Percentiles rank a stretch among this genome's conserved stretches.
phyloP scores from a whole-genome alignment of 805 yeast genomes.

The Debaryomyces maramus region DNA sequence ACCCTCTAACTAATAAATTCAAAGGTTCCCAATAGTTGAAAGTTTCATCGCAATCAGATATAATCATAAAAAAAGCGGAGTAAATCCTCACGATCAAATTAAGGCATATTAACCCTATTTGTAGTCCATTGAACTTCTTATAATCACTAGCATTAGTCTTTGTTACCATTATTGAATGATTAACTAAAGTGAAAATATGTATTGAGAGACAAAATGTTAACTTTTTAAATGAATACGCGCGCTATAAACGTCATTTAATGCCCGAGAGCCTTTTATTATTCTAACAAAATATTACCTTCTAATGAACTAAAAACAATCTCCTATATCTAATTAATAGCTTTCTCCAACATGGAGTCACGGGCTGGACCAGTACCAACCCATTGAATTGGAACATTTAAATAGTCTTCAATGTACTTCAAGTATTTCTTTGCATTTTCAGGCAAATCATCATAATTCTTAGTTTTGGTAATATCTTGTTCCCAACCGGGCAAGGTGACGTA shows the following conservation, averaged over 20 bases:
- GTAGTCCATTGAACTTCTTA: background rate
- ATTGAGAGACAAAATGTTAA: no score
- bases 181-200: no score
- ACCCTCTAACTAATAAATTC: constrained; percentile 70
- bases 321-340: constrained; percentile 20
- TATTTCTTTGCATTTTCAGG: constrained; percentile 88
- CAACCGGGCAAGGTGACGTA: constrained; percentile 94
- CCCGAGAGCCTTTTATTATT: no score
- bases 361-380: constrained; percentile 99
- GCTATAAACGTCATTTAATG: no score
- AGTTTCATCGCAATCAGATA: constrained; percentile 90
- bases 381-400: constrained; percentile 76
- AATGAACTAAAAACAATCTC: background rate
- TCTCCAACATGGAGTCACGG: constrained; percentile 86
- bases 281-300: no score
- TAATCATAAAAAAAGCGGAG: constrained; percentile 58
- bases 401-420: constrained; percentile 82
- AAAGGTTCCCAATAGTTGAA: constrained; percentile 96
- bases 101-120: background rate
- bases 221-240: no score
- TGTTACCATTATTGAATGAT: background rate
- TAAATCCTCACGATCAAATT: constrained; percentile 23
- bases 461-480: constrained; percentile 77
- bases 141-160: background rate
- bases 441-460: constrained; percentile 69